Conservation (phyloP, 495 filamentous ascomycete genomes). For the Trichocladium uniseriatum region DNA sequence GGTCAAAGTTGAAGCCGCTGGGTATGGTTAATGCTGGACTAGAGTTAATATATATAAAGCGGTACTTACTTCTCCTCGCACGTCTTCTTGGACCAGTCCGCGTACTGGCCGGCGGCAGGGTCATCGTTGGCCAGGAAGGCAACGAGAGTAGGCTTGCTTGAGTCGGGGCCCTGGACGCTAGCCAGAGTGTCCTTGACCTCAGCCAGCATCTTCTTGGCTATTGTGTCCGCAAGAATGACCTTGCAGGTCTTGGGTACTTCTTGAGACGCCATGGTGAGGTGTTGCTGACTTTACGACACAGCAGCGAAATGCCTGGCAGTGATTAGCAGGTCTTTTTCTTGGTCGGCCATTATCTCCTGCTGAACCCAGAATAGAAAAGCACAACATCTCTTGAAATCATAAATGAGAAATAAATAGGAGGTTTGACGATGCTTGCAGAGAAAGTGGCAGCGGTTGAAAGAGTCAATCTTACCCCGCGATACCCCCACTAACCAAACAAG, state of each 20-base stretch:
- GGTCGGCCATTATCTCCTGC: not conserved
- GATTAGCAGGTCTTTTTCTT: not conserved
- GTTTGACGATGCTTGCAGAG: not conserved
- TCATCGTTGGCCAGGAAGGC: conserved; percentile 90
- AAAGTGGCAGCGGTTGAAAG: not conserved
- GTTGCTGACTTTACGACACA: not conserved
- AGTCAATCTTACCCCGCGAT: conserved; percentile 14
- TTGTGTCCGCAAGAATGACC: conserved; percentile 74
- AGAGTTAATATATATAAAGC: not conserved
- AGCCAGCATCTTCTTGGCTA: conserved; percentile 67
- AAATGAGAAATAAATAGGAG: not conserved
- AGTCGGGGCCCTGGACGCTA: conserved; percentile 44
- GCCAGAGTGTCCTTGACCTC: conserved; percentile 68
- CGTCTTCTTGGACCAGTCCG: conserved; percentile 94
- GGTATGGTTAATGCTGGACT: not conserved
- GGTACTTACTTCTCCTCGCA: conserved; percentile 79
- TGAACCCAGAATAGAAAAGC: too few relatives aligned
- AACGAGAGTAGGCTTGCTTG: conserved; percentile 62
- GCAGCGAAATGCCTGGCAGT: not conserved
- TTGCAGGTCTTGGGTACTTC: conserved; percentile 64
- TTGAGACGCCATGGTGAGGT: conserved; percentile 31
- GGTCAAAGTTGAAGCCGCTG: conserved; percentile 82
- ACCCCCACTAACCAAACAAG: conserved; percentile 6
- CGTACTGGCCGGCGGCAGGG: conserved; percentile 84
- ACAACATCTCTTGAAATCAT: not conserved